phyloP scores from a whole-genome alignment of 192 early-diverging fungal genomes.

The Jimgerdemannia flammicorona region DNA sequence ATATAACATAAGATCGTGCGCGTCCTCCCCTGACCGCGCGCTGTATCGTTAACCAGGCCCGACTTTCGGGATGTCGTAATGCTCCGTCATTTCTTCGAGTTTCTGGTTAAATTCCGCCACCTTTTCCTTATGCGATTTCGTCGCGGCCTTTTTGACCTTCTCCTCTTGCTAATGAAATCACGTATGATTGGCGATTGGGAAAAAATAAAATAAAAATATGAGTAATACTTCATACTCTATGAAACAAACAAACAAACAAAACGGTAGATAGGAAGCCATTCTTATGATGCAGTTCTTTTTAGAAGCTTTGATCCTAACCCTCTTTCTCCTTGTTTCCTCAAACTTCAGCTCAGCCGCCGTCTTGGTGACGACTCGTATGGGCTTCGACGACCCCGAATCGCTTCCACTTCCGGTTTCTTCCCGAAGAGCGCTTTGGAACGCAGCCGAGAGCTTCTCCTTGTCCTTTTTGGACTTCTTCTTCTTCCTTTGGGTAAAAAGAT shows the following conservation, averaged over 20 bases:
- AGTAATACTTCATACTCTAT: no score
- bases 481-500: conserved; percentile 40
- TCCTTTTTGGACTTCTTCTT: conserved; percentile 41
- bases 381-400: conserved; percentile 25
- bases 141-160: conserved; percentile 57
- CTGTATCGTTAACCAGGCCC: conserved; percentile 74
- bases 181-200: no score
- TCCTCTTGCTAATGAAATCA: conserved; percentile 58
- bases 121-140: conserved; percentile 71
- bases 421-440: no score
- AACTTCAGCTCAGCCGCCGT: conserved; percentile 71
- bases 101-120: conserved; percentile 75
- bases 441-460: conserved; percentile 33
- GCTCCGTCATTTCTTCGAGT: conserved; percentile 69
- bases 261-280: no score
- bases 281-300: no score
- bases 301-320: no score
- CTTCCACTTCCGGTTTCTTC: conserved; percentile 22
- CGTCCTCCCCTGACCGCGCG: no score
- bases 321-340: conserved; percentile 59
- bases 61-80: conserved; percentile 82
- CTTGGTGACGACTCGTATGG: conserved; percentile 21
- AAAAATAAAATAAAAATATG: no score
- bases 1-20: no score
- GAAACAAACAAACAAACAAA: no score